Percentiles rank a stretch among this genome's conserved stretches.
These are phyloP conservation scores for Sherardia arvensis DNA, from an alignment of 257 asterid genomes.

Conservation along the genomic window DNA sequence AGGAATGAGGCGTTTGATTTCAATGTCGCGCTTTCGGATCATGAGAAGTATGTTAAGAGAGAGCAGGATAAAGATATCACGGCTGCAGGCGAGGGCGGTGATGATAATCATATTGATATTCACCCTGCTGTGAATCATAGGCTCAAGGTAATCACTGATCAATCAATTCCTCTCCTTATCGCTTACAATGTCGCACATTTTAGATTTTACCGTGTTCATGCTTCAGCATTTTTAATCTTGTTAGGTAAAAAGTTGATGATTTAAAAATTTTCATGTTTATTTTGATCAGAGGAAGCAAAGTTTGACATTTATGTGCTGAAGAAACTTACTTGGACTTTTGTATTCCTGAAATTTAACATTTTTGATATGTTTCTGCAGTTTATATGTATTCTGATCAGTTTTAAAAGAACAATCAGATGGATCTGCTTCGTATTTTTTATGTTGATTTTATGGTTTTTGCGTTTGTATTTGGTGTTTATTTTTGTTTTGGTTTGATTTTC, in stretches of 20 bases:
- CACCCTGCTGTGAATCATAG: conserved; percentile 92
- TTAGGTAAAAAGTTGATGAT: not conserved
- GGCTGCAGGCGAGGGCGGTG: conserved; percentile 22
- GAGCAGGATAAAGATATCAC: conserved; percentile 57
- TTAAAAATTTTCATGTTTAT: too few relatives aligned
- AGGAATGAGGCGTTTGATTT: conserved; percentile 97
- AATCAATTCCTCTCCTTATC: too few relatives aligned
- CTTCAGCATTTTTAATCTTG: not conserved
- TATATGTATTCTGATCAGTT: not conserved
- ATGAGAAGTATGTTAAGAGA: conserved; percentile 81
- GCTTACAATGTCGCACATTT: too few relatives aligned
- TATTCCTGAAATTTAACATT: too few relatives aligned
- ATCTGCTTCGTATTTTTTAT: not conserved
- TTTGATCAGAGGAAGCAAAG: too few relatives aligned
- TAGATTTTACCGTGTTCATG: not conserved
- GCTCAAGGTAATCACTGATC: conserved; percentile 69
- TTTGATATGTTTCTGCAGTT: not conserved
- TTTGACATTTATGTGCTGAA: too few relatives aligned
- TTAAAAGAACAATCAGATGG: too few relatives aligned
- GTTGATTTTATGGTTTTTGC: not conserved
- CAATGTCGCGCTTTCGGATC: conserved; percentile 84
- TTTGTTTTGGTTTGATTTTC: conserved; percentile 16
- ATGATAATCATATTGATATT: conserved; percentile 57
- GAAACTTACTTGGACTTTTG: not conserved
- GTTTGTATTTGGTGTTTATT: not conserved